Evolutionary conservation across 148 eudicot species (phyloP).

Genomic region (Nepenthes gracilis): DNA sequence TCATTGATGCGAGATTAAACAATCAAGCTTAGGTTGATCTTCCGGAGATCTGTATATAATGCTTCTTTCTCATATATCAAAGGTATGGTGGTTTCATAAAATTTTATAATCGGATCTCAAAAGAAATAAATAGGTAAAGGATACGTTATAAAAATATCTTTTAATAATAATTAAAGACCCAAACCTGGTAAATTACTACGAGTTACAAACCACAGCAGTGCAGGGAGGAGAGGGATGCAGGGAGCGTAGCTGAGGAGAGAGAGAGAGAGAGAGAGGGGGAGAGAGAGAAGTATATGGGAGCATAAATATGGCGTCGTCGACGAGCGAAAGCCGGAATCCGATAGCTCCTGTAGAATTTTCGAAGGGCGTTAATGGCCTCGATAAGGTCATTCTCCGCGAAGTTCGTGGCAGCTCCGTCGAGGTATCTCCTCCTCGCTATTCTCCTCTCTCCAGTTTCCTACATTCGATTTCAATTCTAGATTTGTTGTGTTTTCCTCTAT

Average conservation of each 20-base stretch:
- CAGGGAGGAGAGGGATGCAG: background rate
- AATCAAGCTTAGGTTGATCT: too few species aligned
- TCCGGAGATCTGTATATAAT: too few species aligned
- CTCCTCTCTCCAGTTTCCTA: slow-evolving; percentile 1
- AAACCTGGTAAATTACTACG: too few species aligned
- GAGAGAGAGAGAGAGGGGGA: slow-evolving; percentile 14
- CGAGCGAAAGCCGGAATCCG: slow-evolving; percentile 25
- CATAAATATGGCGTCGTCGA: slow-evolving; percentile 33
- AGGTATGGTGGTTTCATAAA: too few species aligned
- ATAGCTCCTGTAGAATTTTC: slow-evolving; percentile 25
- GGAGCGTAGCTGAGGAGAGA: background rate
- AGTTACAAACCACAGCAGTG: too few species aligned
- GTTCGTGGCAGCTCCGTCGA: slow-evolving; percentile 67
- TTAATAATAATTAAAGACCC: too few species aligned
- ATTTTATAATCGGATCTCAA: too few species aligned
- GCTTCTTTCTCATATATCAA: too few species aligned
- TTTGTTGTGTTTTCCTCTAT: slow-evolving; percentile 3
- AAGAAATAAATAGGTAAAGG: too few species aligned
- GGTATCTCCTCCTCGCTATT: slow-evolving; percentile 22
- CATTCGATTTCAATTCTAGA: slow-evolving; percentile 1
- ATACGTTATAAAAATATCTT: too few species aligned
- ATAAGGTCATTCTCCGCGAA: slow-evolving; percentile 69
- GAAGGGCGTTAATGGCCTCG: slow-evolving; percentile 68
- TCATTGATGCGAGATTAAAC: too few species aligned
- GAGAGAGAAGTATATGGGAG: slow-evolving; percentile 15